Base-by-base conservation (phyloP, 2,329 filamentous ascomycete species). In the Cladophialophora psammophila region DNA sequence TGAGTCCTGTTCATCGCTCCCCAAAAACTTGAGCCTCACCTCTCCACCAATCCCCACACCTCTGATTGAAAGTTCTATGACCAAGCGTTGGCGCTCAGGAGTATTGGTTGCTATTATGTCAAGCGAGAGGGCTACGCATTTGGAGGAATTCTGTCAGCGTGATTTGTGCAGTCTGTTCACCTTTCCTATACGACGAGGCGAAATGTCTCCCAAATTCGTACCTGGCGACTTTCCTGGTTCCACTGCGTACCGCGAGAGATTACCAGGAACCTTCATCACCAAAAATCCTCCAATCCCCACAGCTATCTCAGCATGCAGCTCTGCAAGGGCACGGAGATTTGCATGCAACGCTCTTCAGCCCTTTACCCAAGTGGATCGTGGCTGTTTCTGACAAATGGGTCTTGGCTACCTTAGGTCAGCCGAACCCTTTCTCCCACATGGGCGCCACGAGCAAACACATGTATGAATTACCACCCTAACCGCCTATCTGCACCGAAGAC, bases 1-100 rank as follows among this genome's bases (percentile, higher is more conserved):
- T 90, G 75, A 85, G 42, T 32, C 32, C 18, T 15, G 31, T 31
- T 34, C 20, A n/a, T 42, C 26, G 18, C n/a, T 40, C 8, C 6
- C 20, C 48, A 12, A 5, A 9, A 34, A 26, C 2, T 34, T 32
- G 26, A n/a, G 57, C 26, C 40, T 26, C 26, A 26, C 15, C 57
- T 32, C 20, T 50, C 18, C 13, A 56, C 9, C 20, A 0, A 26
- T 36, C 34, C 31, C 20, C 8, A 2, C 36, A 50, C n/a, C 10
- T 53, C 9, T 61, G 34, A 20, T 61, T 52, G n/a, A 35, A 32
- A 7, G 36, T 40, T 32, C 13, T 12, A 32, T 20, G 18, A 54
- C 45, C 20, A 38, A 65, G 63, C 63, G 57, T 62, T 61, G 63
- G 57, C 63, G 63, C 58, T 45, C 31, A 26, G 42, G 63, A 57